phyloP scores from a whole-genome alignment of 257 asterid species.

The Mentha longifolia region DNA sequence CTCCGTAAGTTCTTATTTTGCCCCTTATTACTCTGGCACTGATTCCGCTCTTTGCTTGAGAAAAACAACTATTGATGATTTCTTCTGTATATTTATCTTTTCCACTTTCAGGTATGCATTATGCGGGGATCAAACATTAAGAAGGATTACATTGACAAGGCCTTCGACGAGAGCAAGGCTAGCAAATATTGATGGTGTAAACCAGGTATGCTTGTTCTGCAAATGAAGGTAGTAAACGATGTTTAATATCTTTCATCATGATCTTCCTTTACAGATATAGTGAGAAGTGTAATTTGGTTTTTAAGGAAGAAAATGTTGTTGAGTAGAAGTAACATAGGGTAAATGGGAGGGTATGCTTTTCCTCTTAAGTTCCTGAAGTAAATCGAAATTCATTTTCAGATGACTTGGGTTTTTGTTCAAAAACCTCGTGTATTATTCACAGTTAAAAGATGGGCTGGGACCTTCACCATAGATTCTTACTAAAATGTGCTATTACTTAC shows the following conservation, averaged over 20 bases:
- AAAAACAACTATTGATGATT: slow-evolving; percentile 12
- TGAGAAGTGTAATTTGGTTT: not conserved
- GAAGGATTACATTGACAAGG: slow-evolving; percentile 75
- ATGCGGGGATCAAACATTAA: slow-evolving; percentile 90
- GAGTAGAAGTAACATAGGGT: not conserved
- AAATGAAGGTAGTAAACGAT: too few relatives aligned
- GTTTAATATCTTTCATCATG: not conserved
- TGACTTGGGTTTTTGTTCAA: not conserved
- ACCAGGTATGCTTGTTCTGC: slow-evolving; percentile 88
- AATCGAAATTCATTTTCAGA: not conserved
- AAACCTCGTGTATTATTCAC: not conserved
- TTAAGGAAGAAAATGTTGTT: not conserved
- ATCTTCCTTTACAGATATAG: slow-evolving; percentile 7
- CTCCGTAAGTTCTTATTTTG: slow-evolving; percentile 68
- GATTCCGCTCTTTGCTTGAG: slow-evolving; percentile 16
- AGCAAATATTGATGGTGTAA: slow-evolving; percentile 95
- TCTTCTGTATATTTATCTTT: slow-evolving; percentile 28
- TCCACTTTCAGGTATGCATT: slow-evolving; percentile 78
- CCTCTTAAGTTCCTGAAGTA: not conserved
- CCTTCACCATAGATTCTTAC: not conserved
- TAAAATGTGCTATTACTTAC: slow-evolving; percentile 17
- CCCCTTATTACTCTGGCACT: slow-evolving; percentile 10
- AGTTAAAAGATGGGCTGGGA: not conserved
- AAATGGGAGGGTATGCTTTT: not conserved
- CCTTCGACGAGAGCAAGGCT: slow-evolving; percentile 95